Conservation (phyloP, 2,329 filamentous ascomycete species). For the Pseudocercospora vitis region DNA sequence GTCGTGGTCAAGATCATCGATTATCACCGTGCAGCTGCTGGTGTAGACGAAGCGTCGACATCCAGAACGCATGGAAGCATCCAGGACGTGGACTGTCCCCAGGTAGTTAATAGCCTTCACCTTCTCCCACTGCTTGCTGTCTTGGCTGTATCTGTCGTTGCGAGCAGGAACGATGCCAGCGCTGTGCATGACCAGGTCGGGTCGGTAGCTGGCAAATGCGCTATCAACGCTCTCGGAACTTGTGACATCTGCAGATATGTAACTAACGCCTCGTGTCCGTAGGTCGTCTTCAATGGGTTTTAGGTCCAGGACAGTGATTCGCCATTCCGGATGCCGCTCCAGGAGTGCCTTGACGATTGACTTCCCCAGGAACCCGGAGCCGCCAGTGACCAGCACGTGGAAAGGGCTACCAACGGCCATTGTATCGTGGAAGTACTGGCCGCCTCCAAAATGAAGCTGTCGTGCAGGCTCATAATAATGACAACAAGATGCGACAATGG, state of each 20-base stretch:
- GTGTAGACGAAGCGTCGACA: slow-evolving; percentile 89
- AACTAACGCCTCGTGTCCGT: slow-evolving; percentile 32
- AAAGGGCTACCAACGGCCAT: slow-evolving; percentile 32
- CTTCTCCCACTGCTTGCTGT: slow-evolving; percentile 50
- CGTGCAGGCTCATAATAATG: background rate
- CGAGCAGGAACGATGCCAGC: slow-evolving; percentile 56
- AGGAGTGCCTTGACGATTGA: slow-evolving; percentile 44
- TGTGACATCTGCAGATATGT: slow-evolving; percentile 45
- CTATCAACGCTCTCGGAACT: slow-evolving; percentile 36
- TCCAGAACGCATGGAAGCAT: slow-evolving; percentile 65
- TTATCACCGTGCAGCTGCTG: slow-evolving; percentile 81
- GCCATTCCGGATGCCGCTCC: slow-evolving; percentile 39
- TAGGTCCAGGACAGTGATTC: slow-evolving; percentile 45
- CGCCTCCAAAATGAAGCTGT: too few species aligned
- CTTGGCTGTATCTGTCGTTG: slow-evolving; percentile 42
- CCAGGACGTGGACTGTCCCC: slow-evolving; percentile 75
- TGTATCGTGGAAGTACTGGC: background rate
- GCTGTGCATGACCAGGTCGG: slow-evolving; percentile 87
- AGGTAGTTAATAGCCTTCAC: slow-evolving; percentile 85
- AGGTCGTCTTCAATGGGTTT: slow-evolving; percentile 32
- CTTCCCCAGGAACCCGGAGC: slow-evolving; percentile 49
- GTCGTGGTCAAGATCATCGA: slow-evolving; percentile 72
- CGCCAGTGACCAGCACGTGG: slow-evolving; percentile 49
- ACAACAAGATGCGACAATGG: background rate
- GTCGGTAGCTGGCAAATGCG: slow-evolving; percentile 61